Conservation (phyloP, 139 green algal species). For the Coelastrella sp. region DNA sequence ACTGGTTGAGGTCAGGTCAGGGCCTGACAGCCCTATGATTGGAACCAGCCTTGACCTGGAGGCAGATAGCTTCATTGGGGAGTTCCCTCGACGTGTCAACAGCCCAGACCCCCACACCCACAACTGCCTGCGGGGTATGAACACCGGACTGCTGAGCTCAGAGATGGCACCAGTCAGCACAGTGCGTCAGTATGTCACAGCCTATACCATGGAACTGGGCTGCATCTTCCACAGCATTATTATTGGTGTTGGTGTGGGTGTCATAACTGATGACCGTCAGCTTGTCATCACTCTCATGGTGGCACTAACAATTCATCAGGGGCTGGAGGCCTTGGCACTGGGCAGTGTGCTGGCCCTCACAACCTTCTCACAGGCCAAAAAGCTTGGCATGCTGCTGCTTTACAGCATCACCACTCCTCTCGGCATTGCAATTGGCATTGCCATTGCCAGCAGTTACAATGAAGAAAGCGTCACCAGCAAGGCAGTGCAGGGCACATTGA, state of each 20-base stretch:
- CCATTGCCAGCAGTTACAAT: constrained; percentile 57
- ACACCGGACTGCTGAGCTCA: neutral
- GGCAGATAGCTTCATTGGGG: neutral
- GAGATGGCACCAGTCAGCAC: neutral
- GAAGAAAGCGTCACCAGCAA: constrained; percentile 32
- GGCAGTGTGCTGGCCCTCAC: constrained; percentile 55
- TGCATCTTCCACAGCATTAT: constrained; percentile 62
- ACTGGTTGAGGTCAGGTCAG: neutral
- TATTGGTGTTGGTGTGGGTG: constrained; percentile 51
- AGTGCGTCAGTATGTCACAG: constrained; percentile 23
- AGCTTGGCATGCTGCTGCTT: constrained; percentile 51
- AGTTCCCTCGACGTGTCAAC: neutral
- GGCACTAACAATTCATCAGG: constrained; percentile 69
- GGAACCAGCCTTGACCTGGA: neutral
- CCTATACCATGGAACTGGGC: constrained; percentile 61
- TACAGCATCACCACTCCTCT: constrained; percentile 72
- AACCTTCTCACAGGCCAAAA: constrained; percentile 37
- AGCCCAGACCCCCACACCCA: constrained; percentile 8
- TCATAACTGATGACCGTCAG: constrained; percentile 24
- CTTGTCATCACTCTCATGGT: constrained; percentile 35
- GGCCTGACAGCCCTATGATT: neutral
- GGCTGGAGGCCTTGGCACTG: constrained; percentile 64
- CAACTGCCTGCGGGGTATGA: constrained; percentile 32
- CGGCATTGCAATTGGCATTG: constrained; percentile 72
- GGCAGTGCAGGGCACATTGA: constrained; percentile 67